Evolutionary conservation across 306 rosid genomes (phyloP).

Genomic region (Sicyos baderoa): DNA sequence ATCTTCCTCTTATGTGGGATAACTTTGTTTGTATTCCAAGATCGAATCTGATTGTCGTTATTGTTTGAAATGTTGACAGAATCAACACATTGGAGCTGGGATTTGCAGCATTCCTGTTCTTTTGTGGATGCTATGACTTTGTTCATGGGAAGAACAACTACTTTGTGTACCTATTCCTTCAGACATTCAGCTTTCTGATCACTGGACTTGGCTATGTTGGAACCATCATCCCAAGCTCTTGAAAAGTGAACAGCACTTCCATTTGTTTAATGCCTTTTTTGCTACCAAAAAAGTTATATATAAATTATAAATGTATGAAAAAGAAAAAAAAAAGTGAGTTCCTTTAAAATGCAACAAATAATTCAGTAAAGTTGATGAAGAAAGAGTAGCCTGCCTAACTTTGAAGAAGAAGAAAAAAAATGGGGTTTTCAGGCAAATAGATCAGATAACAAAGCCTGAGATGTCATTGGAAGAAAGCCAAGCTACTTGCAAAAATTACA

Average conservation of each 20-base stretch:
- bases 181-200: conserved; percentile 66
- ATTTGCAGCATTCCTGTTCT: conserved; percentile 75
- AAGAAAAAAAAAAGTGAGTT: neutral
- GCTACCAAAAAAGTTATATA: conserved; percentile 2
- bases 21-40: neutral
- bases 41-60: neutral
- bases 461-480: conserved; percentile 17
- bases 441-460: conserved; percentile 24
- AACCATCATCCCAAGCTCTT: conserved; percentile 72
- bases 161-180: conserved; percentile 88
- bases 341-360: neutral
- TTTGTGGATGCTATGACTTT: conserved; percentile 92
- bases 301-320: neutral
- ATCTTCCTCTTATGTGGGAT: no score
- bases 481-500: conserved; percentile 25
- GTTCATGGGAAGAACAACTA: conserved; percentile 87
- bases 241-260: neutral
- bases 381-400: conserved; percentile 13
- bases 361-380: neutral
- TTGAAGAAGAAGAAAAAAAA: neutral
- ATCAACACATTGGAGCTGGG: conserved; percentile 78
- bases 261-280: neutral
- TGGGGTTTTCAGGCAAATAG: neutral
- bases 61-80: conserved; percentile 32
- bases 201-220: conserved; percentile 90